Percentiles rank a stretch among this genome's conserved stretches.
Conservation (phyloP, 1,284 basidiomycete species). For the Fomitopsis betulina region DNA sequence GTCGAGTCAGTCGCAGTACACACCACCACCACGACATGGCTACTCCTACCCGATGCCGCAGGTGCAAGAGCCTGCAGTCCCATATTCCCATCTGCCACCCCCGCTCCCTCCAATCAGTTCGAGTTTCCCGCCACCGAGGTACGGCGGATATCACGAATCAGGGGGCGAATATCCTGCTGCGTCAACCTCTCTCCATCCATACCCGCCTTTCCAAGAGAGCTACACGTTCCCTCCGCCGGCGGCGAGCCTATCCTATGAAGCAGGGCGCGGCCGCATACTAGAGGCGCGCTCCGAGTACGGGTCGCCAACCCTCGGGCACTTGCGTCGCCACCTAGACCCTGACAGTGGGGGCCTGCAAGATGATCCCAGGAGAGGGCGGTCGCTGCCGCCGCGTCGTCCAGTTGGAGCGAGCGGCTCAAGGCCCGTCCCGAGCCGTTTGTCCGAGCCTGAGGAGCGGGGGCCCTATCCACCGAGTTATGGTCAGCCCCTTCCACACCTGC, state of each 20-base stretch:
- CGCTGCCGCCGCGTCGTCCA: background rate
- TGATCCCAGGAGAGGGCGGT: background rate
- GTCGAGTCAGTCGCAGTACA: background rate
- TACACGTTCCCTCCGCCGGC: background rate
- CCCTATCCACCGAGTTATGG: background rate
- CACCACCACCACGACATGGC: background rate
- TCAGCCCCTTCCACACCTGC: background rate
- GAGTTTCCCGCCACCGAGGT: background rate
- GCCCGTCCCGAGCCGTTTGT: conserved; percentile 1
- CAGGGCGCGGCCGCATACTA: background rate
- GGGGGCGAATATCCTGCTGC: background rate
- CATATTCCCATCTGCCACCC: background rate
- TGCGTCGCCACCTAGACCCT: background rate
- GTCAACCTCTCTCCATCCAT: background rate
- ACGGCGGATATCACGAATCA: background rate
- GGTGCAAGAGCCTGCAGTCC: background rate
- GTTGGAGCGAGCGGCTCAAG: background rate
- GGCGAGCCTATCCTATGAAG: background rate
- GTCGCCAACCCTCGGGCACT: background rate
- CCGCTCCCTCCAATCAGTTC: background rate
- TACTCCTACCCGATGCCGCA: conserved; percentile 2
- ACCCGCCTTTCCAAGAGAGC: background rate
- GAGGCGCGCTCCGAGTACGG: conserved; percentile 1
- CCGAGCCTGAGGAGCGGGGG: conserved; percentile 1
- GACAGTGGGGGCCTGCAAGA: background rate